Base-by-base conservation (phyloP, 2,329 filamentous ascomycete genomes). In the Microsporum audouinii region DNA sequence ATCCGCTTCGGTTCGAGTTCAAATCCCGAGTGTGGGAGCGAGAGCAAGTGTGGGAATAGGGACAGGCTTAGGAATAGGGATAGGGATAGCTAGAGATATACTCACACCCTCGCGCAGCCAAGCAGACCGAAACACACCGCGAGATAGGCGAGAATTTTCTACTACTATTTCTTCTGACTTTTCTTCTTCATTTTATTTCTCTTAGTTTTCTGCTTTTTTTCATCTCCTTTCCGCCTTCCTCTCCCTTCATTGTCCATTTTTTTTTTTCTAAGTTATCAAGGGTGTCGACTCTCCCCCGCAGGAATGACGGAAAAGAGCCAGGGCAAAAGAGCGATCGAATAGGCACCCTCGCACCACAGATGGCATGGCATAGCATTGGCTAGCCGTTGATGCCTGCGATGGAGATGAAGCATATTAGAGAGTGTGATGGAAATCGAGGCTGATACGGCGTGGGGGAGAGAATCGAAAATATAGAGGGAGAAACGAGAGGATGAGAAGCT, bases 131-230 rank as follows among this genome's bases (percentile, higher is more conserved):
- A 53, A 14, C 49, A 31, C 29, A 53, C 23, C 4, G 49, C 49
- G 49, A 53, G 49, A 53, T 53, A 53, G 49, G 49, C 49, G 27
- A 53, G 49, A 29, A 23, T 53, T 53, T 53, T 34, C 49, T 53
- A 33, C 49, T 53, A 53, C 27, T 31, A 33, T 12, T 53, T 33
- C 49, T 53, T 51, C 45, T 53, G 14, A n/a, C 3, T 5, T 12
- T 53, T 53, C 49, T 33, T 31, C 31, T 49, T 29, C 29, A 8
- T 53, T 34, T 27, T 53, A 8, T 34, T 53, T 33, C 27, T 53
- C 49, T 31, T 53, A 23, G 17, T 23, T 33, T 29, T 53, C 49
- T 5, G 14, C 49, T 53, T 34, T 33, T n/a, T 27, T 17, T 6
- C 17, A 27, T n/a, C 14, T 53, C 49, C 23, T 33, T 51, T 51